These are phyloP conservation scores for Colletotrichum gloeosporioides DNA, from an alignment of 2,329 filamentous ascomycete genomes.

Conservation along the genomic window DNA sequence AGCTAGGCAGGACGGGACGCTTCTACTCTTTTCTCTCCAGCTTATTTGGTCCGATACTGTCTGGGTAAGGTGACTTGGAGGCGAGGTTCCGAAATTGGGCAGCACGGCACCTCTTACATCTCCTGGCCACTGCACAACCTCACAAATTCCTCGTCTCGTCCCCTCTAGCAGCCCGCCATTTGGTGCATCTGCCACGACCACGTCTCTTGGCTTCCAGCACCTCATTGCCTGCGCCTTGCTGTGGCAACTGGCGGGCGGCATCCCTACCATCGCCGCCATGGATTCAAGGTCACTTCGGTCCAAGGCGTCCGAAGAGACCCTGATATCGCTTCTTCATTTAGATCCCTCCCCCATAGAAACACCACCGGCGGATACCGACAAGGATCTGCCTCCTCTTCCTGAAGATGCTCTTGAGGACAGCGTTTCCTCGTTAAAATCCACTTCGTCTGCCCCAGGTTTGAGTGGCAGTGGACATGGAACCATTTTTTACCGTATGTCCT, in stretches of 20 bases:
- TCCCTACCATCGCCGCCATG: background rate
- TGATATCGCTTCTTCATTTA: constrained; percentile 24
- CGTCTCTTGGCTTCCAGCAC: background rate
- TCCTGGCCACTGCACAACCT: background rate
- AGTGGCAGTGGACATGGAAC: constrained; percentile 69
- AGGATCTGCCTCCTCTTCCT: constrained; percentile 46
- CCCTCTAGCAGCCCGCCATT: background rate
- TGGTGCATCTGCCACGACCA: background rate
- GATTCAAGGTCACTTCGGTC: constrained; percentile 17
- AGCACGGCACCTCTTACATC: background rate
- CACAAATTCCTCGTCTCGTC: background rate
- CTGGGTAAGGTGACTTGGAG: background rate
- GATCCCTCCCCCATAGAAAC: constrained; percentile 56
- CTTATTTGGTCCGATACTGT: background rate
- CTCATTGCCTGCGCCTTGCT: background rate
- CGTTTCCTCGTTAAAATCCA: constrained; percentile 40
- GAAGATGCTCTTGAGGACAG: constrained; percentile 39
- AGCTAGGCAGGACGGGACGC: background rate
- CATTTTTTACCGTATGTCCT: constrained; percentile 74
- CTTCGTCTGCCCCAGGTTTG: constrained; percentile 58
- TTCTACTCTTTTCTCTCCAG: background rate
- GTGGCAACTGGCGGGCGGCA: background rate
- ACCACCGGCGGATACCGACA: constrained; percentile 52
- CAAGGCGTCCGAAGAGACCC: constrained; percentile 23
- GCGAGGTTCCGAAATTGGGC: background rate